Percentiles rank a stretch among this genome's conserved stretches.
phyloP scores from a whole-genome alignment of 192 early-diverging fungal species.

The Pilobolus umbonatus region DNA sequence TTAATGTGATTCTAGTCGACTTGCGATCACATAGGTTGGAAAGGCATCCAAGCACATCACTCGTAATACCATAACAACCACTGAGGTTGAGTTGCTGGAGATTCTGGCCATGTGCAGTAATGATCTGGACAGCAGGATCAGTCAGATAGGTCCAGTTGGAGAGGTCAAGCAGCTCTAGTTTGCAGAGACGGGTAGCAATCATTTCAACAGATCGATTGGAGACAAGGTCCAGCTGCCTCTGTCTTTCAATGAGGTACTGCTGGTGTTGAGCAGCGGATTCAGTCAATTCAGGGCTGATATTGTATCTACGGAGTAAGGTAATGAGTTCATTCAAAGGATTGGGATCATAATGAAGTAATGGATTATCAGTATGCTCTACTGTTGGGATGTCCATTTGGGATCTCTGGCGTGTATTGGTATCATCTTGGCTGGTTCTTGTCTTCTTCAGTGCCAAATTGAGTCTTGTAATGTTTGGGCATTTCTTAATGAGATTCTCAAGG shows the following conservation, averaged over 20 bases:
- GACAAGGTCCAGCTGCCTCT: background rate
- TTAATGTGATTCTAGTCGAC: no score
- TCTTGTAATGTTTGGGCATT: constrained; percentile 37
- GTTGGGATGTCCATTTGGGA: background rate
- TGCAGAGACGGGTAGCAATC: background rate
- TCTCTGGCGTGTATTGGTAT: background rate
- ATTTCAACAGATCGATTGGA: constrained; percentile 7
- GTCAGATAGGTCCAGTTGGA: constrained; percentile 15
- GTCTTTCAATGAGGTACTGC: background rate
- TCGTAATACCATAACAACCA: constrained; percentile 36
- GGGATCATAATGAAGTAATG: background rate
- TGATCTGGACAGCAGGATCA: background rate
- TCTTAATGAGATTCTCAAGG: background rate
- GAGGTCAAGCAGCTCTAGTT: constrained; percentile 8
- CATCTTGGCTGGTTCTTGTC: background rate
- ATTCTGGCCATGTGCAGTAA: constrained; percentile 1
- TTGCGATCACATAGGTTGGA: constrained; percentile 10
- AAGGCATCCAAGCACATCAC: constrained; percentile 17
- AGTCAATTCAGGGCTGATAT: background rate
- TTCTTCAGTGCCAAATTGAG: constrained; percentile 16
- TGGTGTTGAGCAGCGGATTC: constrained; percentile 1
- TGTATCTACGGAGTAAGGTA: background rate
- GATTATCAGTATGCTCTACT: background rate
- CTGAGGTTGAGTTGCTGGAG: constrained; percentile 20
- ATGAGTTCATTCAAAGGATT: constrained; percentile 14